Conservation (phyloP, 805 yeast species). For the Starmera caribaea region DNA sequence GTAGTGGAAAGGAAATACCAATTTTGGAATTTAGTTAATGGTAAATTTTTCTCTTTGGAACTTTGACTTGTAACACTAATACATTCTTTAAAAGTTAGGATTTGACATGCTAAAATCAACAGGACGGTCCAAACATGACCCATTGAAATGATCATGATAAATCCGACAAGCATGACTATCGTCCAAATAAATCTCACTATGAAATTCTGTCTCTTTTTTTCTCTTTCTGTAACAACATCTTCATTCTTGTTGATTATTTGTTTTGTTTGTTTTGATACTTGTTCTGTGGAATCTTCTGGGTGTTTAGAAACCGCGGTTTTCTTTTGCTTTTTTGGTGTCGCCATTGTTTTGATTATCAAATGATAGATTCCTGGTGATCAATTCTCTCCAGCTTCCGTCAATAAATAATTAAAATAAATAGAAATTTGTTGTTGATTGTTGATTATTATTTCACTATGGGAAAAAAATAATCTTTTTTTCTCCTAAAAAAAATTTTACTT, state of each 20-base stretch:
- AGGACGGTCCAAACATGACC: slow-evolving; percentile 81
- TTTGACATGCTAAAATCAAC: slow-evolving; percentile 64
- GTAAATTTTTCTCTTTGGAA: slow-evolving; percentile 72
- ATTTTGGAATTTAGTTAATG: slow-evolving; percentile 72
- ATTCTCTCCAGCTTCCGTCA: too few relatives aligned
- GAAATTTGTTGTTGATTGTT: too few relatives aligned
- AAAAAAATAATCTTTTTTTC: too few relatives aligned
- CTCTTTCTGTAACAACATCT: slow-evolving; percentile 15
- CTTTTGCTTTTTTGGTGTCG: too few relatives aligned
- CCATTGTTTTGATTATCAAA: too few relatives aligned
- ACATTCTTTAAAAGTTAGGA: slow-evolving; percentile 83
- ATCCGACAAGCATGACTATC: slow-evolving; percentile 73
- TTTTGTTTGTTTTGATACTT: not conserved
- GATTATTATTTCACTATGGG: too few relatives aligned
- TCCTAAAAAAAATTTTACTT: too few relatives aligned
- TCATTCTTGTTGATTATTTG: not conserved
- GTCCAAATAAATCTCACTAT: slow-evolving; percentile 90
- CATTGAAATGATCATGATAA: slow-evolving; percentile 60
- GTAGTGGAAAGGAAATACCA: slow-evolving; percentile 92
- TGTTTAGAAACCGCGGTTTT: too few relatives aligned
- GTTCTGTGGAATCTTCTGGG: not conserved
- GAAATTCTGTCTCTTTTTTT: slow-evolving; percentile 73
- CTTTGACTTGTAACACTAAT: slow-evolving; percentile 77
- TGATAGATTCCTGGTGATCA: too few relatives aligned
- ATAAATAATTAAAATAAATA: too few relatives aligned